Percentiles rank a stretch among this genome's conserved stretches.
These are phyloP conservation scores for Fusarium mangiferae DNA, from an alignment of 2,329 filamentous ascomycete species.

Conservation along the genomic window DNA sequence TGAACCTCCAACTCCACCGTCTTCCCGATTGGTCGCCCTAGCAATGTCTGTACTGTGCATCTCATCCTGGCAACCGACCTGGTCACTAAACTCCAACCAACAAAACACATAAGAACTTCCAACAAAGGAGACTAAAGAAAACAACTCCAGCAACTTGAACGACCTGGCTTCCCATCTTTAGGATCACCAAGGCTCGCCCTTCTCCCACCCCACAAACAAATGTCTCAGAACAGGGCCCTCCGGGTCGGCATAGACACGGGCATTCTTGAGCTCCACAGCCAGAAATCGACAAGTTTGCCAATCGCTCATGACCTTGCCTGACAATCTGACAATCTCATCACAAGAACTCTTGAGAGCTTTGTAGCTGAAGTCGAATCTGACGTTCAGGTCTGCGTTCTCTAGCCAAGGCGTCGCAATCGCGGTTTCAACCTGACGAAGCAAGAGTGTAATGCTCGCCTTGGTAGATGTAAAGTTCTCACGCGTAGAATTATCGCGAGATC, in stretches of 20 bases:
- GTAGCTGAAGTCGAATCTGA: conserved; percentile 17
- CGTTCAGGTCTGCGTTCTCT: conserved; percentile 2
- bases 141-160: not conserved
- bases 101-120: not conserved
- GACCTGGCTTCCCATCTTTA: not conserved
- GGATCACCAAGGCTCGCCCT: not conserved
- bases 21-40: conserved; percentile 40
- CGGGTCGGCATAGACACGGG: conserved; percentile 21
- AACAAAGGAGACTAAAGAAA: not conserved
- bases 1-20: conserved; percentile 11
- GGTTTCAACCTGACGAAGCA: conserved; percentile 15
- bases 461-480: conserved; percentile 23
- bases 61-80: not conserved
- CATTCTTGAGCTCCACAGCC: conserved; percentile 26
- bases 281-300: conserved; percentile 32
- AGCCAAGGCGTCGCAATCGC: conserved; percentile 16
- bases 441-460: conserved; percentile 9
- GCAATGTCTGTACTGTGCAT: not conserved
- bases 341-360: conserved; percentile 3
- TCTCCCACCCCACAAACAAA: conserved; percentile 23
- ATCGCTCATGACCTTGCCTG: conserved; percentile 12
- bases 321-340: conserved; percentile 16
- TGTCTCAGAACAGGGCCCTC: conserved; percentile 21
- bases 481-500: not conserved
- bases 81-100: not conserved